phyloP scores from a whole-genome alignment of 2,329 filamentous ascomycete genomes.

The Zymoseptoria crescenta region DNA sequence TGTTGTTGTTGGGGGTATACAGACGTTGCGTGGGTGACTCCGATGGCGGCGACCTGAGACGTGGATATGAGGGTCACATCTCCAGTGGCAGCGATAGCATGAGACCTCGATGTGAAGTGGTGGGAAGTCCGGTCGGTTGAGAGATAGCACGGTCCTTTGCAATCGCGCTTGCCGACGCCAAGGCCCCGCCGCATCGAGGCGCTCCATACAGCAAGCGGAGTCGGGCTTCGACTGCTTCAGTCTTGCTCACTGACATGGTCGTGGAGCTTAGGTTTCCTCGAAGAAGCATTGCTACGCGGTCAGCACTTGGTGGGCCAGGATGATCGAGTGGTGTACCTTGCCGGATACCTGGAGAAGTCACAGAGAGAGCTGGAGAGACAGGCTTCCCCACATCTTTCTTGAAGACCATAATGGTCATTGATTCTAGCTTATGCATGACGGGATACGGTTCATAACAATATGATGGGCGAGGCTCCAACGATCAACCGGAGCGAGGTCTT shows the following conservation, averaged over 20 bases:
- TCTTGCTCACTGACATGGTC: too few relatives aligned
- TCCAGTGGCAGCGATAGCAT: too few relatives aligned
- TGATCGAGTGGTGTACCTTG: too few relatives aligned
- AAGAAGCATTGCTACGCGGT: too few relatives aligned
- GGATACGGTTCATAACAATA: background rate
- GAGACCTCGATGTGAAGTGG: background rate
- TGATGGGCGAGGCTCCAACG: background rate
- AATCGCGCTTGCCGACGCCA: background rate
- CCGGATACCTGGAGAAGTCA: too few relatives aligned
- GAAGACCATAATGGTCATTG: background rate
- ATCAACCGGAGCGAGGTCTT: too few relatives aligned
- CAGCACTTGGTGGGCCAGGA: too few relatives aligned
- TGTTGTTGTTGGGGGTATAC: too few relatives aligned
- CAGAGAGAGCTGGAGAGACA: background rate
- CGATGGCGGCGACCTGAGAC: background rate
- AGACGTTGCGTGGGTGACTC: too few relatives aligned
- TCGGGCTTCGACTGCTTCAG: too few relatives aligned
- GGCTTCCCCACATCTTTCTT: background rate
- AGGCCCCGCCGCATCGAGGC: background rate
- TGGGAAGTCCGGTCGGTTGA: background rate
- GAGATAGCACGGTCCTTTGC: background rate
- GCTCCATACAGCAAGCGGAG: too few relatives aligned
- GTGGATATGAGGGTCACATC: background rate
- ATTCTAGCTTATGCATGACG: background rate
- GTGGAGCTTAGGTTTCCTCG: too few relatives aligned